Conservation (phyloP, 2,329 filamentous ascomycete genomes). For the Fusarium nodosum region DNA sequence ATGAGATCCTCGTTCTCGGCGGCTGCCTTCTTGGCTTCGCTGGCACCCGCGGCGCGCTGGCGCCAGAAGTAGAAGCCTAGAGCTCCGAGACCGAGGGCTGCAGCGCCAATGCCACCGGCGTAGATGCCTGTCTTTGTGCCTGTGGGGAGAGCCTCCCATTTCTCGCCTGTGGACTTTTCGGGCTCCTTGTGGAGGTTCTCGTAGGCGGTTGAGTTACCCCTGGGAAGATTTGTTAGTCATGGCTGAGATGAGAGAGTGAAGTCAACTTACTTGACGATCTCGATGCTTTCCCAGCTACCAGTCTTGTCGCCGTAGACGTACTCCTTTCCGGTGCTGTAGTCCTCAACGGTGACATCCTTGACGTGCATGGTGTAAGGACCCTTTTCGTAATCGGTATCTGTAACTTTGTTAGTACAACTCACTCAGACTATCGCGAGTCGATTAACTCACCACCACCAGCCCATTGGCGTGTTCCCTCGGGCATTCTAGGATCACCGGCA, state of each 20-base stretch:
- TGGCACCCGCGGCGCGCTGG: slow-evolving; percentile 66
- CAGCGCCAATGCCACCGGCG: slow-evolving; percentile 60
- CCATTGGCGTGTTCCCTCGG: slow-evolving; percentile 74
- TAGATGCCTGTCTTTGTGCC: slow-evolving; percentile 68
- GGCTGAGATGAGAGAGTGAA: background rate
- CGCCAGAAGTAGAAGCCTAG: slow-evolving; percentile 67
- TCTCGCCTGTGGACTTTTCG: slow-evolving; percentile 63
- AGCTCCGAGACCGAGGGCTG: slow-evolving; percentile 57
- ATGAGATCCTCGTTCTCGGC: slow-evolving; percentile 66
- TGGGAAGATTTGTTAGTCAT: slow-evolving; percentile 43
- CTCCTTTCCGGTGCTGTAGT: slow-evolving; percentile 72
- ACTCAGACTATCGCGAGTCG: fast-evolving
- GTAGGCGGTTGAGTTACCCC: slow-evolving; percentile 70
- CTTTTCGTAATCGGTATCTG: slow-evolving; percentile 71
- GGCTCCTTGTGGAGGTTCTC: slow-evolving; percentile 59
- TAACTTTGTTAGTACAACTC: background rate
- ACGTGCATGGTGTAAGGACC: slow-evolving; percentile 82
- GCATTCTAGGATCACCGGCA: slow-evolving; percentile 68
- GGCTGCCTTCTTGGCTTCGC: slow-evolving; percentile 64
- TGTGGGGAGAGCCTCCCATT: slow-evolving; percentile 66
- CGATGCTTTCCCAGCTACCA: slow-evolving; percentile 75
- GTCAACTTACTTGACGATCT: slow-evolving; percentile 63
- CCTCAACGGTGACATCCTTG: slow-evolving; percentile 68
- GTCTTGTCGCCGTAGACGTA: slow-evolving; percentile 74
- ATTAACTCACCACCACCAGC: slow-evolving; percentile 67